Conservation (phyloP, 2,329 filamentous ascomycete species). For the Penicillium concentricum region DNA sequence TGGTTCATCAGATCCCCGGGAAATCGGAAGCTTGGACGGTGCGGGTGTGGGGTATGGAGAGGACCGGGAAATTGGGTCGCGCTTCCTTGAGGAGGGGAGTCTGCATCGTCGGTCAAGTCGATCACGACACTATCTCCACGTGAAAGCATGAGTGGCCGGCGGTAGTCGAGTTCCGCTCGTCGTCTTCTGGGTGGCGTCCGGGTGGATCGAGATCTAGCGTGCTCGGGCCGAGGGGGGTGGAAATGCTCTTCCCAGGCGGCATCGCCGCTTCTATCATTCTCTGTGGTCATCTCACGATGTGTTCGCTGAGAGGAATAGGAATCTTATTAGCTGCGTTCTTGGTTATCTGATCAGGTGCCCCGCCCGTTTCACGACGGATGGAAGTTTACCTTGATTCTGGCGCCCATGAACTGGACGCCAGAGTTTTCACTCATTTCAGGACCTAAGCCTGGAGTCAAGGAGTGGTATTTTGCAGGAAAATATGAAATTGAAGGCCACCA, state of each 20-base stretch:
- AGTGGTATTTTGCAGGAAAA: not conserved
- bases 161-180: slow-evolving; percentile 57
- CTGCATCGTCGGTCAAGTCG: slow-evolving; percentile 48
- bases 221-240: slow-evolving; percentile 24
- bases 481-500: slow-evolving; percentile 1
- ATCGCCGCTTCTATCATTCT: slow-evolving; percentile 26
- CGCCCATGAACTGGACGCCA: slow-evolving; percentile 37
- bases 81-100: slow-evolving; percentile 30
- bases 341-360: slow-evolving; percentile 19
- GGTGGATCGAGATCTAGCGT: slow-evolving; percentile 18
- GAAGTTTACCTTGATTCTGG: slow-evolving; percentile 40
- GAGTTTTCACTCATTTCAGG: slow-evolving; percentile 39
- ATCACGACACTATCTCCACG: slow-evolving; percentile 39
- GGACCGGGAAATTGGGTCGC: not conserved
- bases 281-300: slow-evolving; percentile 38
- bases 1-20: slow-evolving; percentile 34
- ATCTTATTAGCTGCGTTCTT: slow-evolving; percentile 16
- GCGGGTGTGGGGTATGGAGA: slow-evolving; percentile 4
- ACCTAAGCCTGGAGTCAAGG: not conserved
- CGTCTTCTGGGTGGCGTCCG: slow-evolving; percentile 35
- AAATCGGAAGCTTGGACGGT: slow-evolving; percentile 27
- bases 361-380: slow-evolving; percentile 20
- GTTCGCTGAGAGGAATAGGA: slow-evolving; percentile 29
- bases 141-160: slow-evolving; percentile 49
- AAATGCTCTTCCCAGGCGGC: slow-evolving; percentile 28